Evolutionary conservation across 768 basidiomycete species (phyloP).

Genomic region (Coprinopsis marcescibilis): DNA sequence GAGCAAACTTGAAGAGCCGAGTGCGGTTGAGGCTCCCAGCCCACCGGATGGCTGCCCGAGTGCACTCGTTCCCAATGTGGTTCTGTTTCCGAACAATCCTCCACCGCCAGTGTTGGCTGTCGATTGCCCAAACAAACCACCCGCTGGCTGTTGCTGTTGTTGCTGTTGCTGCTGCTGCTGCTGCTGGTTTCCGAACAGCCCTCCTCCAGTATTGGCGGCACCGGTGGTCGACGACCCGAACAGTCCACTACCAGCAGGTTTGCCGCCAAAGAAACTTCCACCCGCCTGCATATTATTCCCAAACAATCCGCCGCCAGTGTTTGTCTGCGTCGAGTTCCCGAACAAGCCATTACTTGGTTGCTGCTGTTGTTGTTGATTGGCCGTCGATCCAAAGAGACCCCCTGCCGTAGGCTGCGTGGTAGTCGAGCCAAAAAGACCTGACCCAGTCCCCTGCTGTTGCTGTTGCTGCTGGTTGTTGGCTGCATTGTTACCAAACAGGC

Average conservation of each 20-base stretch:
- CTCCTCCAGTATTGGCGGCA: constrained; percentile 5
- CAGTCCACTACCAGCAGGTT: constrained; percentile 19
- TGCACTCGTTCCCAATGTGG: constrained; percentile 20
- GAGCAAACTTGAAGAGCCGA: constrained; percentile 29
- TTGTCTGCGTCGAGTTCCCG: constrained; percentile 16
- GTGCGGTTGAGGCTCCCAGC: constrained; percentile 24
- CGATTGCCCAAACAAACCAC: constrained; percentile 26
- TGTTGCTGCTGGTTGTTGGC: constrained; percentile 11
- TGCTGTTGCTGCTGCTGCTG: constrained; percentile 23
- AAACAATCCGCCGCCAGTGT: constrained; percentile 18
- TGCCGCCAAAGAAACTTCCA: constrained; percentile 19
- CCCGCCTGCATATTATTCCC: constrained; percentile 15
- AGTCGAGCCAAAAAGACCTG: constrained; percentile 22
- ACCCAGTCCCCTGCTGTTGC: constrained; percentile 12
- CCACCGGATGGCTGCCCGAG: constrained; percentile 25
- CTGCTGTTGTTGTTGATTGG: constrained; percentile 17
- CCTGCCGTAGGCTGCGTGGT: constrained; percentile 17
- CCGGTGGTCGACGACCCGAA: constrained; percentile 21
- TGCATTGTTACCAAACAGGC: constrained; percentile 21
- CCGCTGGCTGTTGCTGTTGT: constrained; percentile 21
- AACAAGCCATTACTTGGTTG: constrained; percentile 13
- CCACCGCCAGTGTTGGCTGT: constrained; percentile 18
- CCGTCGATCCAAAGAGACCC: constrained; percentile 25
- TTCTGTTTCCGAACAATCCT: constrained; percentile 18
- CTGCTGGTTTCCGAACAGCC: constrained; percentile 20